Percentiles rank a stretch among this genome's conserved stretches.
Evolutionary conservation across 345 rosid species (phyloP).

Genomic region (Raphanus raphanistrum): DNA sequence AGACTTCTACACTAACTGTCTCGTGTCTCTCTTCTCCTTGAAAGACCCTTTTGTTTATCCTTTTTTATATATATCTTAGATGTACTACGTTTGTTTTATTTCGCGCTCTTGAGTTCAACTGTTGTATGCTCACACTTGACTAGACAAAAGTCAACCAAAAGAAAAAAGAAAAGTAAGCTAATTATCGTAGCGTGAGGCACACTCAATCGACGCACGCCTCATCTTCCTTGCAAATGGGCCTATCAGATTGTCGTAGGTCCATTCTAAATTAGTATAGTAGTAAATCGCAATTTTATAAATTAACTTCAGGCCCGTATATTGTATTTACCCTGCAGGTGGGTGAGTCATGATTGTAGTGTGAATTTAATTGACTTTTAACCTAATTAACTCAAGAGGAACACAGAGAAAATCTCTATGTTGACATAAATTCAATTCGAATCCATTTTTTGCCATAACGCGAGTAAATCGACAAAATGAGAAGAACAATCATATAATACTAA

Average conservation of each 20-base stretch:
- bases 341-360: background rate
- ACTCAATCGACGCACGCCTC: background rate
- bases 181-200: background rate
- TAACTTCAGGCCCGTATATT: constrained; percentile 5
- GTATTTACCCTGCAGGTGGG: background rate
- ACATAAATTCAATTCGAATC: constrained; percentile 5
- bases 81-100: constrained; percentile 4
- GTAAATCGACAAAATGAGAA: background rate
- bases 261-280: background rate
- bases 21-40: constrained; percentile 1
- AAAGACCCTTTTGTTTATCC: constrained; percentile 5
- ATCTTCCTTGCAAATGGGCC: background rate
- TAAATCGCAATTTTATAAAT: background rate
- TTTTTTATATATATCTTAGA: background rate
- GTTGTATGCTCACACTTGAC: constrained; percentile 12
- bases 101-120: background rate
- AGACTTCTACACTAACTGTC: constrained; percentile 30
- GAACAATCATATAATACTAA: background rate
- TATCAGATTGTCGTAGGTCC: constrained; percentile 8
- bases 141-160: constrained; percentile 7
- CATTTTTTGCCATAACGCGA: background rate
- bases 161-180: background rate
- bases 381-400: background rate
- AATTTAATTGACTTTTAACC: background rate
- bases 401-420: background rate